Evolutionary conservation across 345 rosid species (phyloP).

Genomic region (Linum trigynum): DNA sequence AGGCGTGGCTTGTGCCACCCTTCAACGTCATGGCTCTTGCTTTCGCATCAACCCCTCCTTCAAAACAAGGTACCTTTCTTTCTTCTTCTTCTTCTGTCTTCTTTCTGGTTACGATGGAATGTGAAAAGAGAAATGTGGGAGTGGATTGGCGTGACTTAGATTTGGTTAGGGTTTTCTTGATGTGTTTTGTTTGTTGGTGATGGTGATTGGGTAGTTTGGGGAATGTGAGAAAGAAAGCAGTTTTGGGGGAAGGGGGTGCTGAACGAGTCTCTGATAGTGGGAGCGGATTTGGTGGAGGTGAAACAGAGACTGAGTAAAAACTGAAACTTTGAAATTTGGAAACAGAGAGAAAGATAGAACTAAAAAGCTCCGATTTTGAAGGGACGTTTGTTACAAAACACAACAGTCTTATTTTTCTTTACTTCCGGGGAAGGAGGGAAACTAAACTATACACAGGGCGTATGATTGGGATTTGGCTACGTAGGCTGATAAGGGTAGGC

Average conservation of each 20-base stretch:
- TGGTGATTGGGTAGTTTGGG: slow-evolving; percentile 13
- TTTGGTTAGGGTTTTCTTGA: background rate
- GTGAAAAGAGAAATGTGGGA: slow-evolving; percentile 2
- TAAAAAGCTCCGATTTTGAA: background rate
- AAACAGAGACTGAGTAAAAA: slow-evolving; percentile 32
- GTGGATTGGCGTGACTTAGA: background rate
- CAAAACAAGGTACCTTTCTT: background rate
- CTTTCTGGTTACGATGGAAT: background rate
- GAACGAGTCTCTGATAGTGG: slow-evolving; percentile 30
- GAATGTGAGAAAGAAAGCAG: background rate
- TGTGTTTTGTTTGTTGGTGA: slow-evolving; percentile 16
- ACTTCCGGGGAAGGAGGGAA: too few relatives aligned
- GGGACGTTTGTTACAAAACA: background rate
- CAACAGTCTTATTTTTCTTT: background rate
- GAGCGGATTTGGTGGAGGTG: slow-evolving; percentile 37
- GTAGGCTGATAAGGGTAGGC: too few relatives aligned
- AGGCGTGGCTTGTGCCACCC: slow-evolving; percentile 84
- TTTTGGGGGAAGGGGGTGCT: slow-evolving; percentile 8
- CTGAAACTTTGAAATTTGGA: slow-evolving; percentile 3
- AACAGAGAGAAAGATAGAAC: background rate
- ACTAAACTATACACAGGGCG: too few relatives aligned
- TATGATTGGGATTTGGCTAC: too few relatives aligned
- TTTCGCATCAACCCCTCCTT: background rate
- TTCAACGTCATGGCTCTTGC: slow-evolving; percentile 56
- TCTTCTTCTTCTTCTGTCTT: background rate